Evolutionary conservation across 352 stramenopile genomes (phyloP), one percentile per base, ranked within the genome.

Genomic region (Globisporangium megalacanthum): DNA sequence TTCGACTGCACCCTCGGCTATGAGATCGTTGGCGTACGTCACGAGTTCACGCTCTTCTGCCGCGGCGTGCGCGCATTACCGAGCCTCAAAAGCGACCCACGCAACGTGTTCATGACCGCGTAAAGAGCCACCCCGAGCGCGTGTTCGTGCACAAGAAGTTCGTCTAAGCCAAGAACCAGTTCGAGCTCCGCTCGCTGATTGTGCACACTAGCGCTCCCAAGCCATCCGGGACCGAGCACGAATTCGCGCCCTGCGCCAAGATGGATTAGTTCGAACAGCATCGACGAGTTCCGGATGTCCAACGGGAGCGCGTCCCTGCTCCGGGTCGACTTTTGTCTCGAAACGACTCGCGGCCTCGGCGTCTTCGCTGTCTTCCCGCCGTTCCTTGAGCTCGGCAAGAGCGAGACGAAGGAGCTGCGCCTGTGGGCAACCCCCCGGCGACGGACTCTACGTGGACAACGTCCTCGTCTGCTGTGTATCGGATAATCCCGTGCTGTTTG

Each of bases 71-170:
- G 92, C 49, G 70, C 73, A 7, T 88, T 97, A 14, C 94, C 94
- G n/a, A 84, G 79, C 15, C 97, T 98, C 60, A 97, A 97, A 65
- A 80, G 62, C 29, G 92, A 98, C 54, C 92, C 92, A 10, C 73
- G 89, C 39, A 98, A 97, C 59, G 86, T 98, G 2, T 98, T 98
- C 59, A 98, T 98, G 93, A 85, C 46, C 83, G 94, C 14, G 68
- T 97, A 15, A 98, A 98, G 66, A 83, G 73, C 35, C 68, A 72
- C 8, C 68, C 77, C 2, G 86, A 93, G 25, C 58, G 69, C 7
- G 59, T 65, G 9, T 80, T 92, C 65, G 77, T 96, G 15, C 70
- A 85, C 7, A 98, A 98, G 56, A 92, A 95, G n/a, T 98, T 92
- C 52, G 87, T 98, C 2, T 56, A 94, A 4, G 88, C 86, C 0